phyloP scores from a whole-genome alignment of 78 protist species.

The Isochrysis galbana region DNA sequence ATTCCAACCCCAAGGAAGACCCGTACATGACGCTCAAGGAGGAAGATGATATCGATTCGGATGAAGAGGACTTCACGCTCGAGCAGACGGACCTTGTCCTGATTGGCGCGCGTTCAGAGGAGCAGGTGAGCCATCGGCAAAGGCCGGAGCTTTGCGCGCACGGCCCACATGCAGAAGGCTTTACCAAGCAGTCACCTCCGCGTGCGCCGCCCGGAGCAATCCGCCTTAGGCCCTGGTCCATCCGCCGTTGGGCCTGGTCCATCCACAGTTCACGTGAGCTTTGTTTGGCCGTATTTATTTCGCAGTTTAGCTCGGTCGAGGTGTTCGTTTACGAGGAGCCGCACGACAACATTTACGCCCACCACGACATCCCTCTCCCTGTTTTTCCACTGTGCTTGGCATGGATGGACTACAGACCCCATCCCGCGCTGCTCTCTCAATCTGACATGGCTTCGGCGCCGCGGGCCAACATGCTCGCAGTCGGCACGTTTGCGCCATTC shows the following conservation, averaged over 20 bases:
- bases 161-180: too few relatives aligned
- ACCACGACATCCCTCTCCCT: conserved; percentile 79
- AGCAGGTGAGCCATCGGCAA: neutral
- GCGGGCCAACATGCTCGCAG: conserved; percentile 75
- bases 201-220: too few relatives aligned
- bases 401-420: conserved; percentile 69
- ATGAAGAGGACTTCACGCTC: neutral
- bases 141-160: too few relatives aligned
- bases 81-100: neutral
- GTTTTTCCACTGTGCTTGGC: conserved; percentile 75
- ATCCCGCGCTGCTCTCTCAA: neutral
- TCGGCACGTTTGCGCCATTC: conserved; percentile 80
- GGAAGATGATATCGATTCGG: neutral
- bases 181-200: too few relatives aligned
- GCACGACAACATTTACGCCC: conserved; percentile 71
- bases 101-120: conserved; percentile 9
- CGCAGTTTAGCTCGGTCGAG: neutral
- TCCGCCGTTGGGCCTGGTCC: too few relatives aligned
- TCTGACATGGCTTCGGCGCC: neutral
- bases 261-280: too few relatives aligned
- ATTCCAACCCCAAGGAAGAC: neutral
- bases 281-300: too few relatives aligned
- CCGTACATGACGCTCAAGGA: neutral
- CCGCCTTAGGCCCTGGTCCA: too few relatives aligned
- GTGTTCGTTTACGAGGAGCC: conserved; percentile 73